Evolutionary conservation across 2,329 filamentous ascomycete genomes (phyloP).

Genomic region (Talaromyces albobiverticillius): DNA sequence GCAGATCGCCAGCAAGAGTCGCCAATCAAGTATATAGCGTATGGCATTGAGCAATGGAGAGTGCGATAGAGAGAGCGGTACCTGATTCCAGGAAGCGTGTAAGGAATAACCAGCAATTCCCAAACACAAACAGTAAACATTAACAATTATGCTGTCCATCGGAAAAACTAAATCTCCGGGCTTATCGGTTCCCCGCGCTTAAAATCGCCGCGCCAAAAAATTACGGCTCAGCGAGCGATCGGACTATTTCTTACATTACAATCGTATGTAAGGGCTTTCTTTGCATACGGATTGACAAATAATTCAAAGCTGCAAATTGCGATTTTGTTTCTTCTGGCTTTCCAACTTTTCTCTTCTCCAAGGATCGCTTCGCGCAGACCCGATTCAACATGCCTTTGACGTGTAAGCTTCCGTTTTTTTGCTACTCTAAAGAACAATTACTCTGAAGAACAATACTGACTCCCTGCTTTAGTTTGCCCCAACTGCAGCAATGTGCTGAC

Average conservation of each 20-base stretch:
- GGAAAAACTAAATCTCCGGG: constrained; percentile 6
- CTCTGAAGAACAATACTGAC: background rate
- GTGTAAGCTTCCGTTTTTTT: constrained; percentile 28
- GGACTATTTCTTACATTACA: background rate
- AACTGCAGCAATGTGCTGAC: constrained; percentile 51
- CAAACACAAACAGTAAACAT: constrained; percentile 6
- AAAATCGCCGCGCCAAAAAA: background rate
- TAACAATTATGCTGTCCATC: background rate
- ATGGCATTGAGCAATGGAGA: no score
- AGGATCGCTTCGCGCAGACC: no score
- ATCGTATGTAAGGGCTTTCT: background rate
- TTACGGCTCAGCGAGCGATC: no score
- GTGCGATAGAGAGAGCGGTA: background rate
- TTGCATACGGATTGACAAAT: no score
- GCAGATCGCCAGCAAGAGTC: background rate
- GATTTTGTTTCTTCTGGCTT: no score
- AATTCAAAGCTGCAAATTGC: no score
- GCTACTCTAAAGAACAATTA: no score
- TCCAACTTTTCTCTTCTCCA: no score
- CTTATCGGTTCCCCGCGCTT: constrained; percentile 12
- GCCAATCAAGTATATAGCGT: background rate
- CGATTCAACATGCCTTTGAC: constrained; percentile 37
- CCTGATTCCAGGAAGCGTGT: background rate
- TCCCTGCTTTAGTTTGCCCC: constrained; percentile 41
- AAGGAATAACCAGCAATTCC: background rate